Base-by-base conservation (phyloP, 352 stramenopile species). In the Pythium graminicola region DNA sequence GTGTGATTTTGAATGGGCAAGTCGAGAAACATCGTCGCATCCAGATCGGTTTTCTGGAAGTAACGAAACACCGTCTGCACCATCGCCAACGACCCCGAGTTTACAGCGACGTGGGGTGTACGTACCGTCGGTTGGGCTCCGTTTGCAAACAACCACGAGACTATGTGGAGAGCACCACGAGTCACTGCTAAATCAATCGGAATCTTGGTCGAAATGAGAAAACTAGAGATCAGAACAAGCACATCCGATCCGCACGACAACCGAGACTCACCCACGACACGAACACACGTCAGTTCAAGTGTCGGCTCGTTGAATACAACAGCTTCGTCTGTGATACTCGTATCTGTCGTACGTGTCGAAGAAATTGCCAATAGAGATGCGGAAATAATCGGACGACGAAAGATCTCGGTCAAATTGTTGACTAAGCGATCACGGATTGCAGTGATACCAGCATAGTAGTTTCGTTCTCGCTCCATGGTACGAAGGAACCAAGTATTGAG, bases 111-210 rank as follows among this genome's bases (percentile, higher is more conserved):
- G n/a, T 10, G 20, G 19, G 26, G 5, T 3, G 43, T 50, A 17
- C 28, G 43, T 4, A n/a, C 1, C 13, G 10, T 50, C 16, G 43
- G 24, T 19, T 38, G 24, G 26, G 27, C 27, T 14, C 43, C 43
- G 19, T 50, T 50, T 9, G 24, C 14, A 6, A 50, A 29, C 43
- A 50, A 28, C 43, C 43, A 50, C 16, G 11, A 22, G 5, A 28
- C 20, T 26, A 39, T 50, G 27, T 50, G 43, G 27, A 24, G 14
- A 6, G 27, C 9, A n/a, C 43, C 14, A 38, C 27, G 24, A 24
- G 26, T 38, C 16, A 50, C 43, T 11, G n/a, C 27, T 17, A 50
- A 2, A 29, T 50, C 43, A n/a, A 50, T 36, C 9, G 43, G 43
- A 24, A 38, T 50, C 5, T n/a, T 7, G 3, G 27, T 50, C 20